phyloP scores from a whole-genome alignment of 805 yeast species.

The Schwanniomyces vanrijiae region DNA sequence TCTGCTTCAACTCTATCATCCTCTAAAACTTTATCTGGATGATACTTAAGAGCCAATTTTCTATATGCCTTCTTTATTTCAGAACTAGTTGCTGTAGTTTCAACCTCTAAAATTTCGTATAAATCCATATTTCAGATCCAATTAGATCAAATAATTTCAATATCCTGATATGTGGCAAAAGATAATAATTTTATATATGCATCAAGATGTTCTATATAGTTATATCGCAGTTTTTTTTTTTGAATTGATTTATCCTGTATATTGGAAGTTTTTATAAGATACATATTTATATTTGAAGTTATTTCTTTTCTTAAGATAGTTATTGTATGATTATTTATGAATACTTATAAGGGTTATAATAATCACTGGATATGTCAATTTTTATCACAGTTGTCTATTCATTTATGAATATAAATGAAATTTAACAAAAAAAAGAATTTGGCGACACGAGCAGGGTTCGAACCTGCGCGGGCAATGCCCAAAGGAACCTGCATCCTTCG shows the following conservation, averaged over 20 bases:
- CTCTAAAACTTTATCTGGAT: conserved; percentile 85
- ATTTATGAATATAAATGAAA: background rate
- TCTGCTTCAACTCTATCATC: conserved; percentile 71
- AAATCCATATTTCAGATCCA: conserved; percentile 16
- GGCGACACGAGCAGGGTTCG: conserved; percentile 76
- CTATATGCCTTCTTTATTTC: conserved; percentile 87
- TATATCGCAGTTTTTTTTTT: no score
- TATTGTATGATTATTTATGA: no score
- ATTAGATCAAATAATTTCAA: background rate
- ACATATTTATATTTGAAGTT: no score
- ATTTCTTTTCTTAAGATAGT: no score
- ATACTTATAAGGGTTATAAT: no score
- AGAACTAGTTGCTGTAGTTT: conserved; percentile 56
- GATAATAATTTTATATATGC: no score
- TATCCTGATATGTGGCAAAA: background rate
- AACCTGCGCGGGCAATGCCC: conserved; percentile 81
- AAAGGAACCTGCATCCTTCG: conserved; percentile 73
- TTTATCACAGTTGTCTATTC: no score
- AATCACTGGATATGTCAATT: no score
- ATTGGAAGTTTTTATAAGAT: no score
- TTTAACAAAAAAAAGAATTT: conserved; percentile 25
- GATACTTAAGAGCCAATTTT: conserved; percentile 75
- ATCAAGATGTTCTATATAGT: no score
- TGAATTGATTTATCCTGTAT: no score
- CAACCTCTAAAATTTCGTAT: conserved; percentile 73